These are phyloP conservation scores for Cylindrodendrum hubeiense DNA, from an alignment of 2,329 filamentous ascomycete species.

Conservation along the genomic window DNA sequence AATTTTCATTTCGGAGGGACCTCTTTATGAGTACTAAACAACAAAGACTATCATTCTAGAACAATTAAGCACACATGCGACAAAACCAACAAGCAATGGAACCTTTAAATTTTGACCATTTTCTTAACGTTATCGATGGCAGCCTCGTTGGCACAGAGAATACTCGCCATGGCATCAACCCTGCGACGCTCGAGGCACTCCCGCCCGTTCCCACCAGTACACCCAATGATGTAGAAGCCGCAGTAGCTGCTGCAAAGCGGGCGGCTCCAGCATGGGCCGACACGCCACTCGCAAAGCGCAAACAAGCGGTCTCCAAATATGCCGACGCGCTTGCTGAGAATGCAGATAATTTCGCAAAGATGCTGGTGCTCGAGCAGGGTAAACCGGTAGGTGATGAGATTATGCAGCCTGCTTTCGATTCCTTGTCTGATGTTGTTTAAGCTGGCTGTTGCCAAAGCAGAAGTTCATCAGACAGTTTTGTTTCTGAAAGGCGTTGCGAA, in stretches of 20 bases:
- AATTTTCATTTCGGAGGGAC: not conserved
- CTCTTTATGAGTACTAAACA: too few species aligned
- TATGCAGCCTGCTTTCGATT: not conserved
- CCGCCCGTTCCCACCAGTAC: slow-evolving; percentile 63
- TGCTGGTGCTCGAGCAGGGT: slow-evolving; percentile 22
- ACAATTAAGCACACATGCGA: not conserved
- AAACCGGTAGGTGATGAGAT: slow-evolving; percentile 13
- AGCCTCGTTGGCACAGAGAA: slow-evolving; percentile 59
- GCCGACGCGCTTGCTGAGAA: slow-evolving; percentile 10
- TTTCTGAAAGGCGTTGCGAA: slow-evolving; percentile 7
- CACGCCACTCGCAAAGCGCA: slow-evolving; percentile 49
- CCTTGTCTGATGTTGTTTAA: not conserved
- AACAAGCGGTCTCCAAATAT: slow-evolving; percentile 30
- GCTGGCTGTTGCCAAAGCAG: not conserved
- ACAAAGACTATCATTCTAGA: not conserved
- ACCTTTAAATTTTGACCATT: slow-evolving; percentile 38
- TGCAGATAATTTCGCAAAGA: slow-evolving; percentile 30
- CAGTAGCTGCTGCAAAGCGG: slow-evolving; percentile 60
- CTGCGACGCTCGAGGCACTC: slow-evolving; percentile 61
- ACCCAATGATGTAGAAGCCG: slow-evolving; percentile 61
- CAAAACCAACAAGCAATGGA: not conserved
- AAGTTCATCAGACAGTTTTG: not conserved
- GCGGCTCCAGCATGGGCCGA: slow-evolving; percentile 61
- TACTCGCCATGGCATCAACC: slow-evolving; percentile 64
- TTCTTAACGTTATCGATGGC: slow-evolving; percentile 58